phyloP scores from a whole-genome alignment of 257 asterid genomes.

The Lavandula angustifolia region DNA sequence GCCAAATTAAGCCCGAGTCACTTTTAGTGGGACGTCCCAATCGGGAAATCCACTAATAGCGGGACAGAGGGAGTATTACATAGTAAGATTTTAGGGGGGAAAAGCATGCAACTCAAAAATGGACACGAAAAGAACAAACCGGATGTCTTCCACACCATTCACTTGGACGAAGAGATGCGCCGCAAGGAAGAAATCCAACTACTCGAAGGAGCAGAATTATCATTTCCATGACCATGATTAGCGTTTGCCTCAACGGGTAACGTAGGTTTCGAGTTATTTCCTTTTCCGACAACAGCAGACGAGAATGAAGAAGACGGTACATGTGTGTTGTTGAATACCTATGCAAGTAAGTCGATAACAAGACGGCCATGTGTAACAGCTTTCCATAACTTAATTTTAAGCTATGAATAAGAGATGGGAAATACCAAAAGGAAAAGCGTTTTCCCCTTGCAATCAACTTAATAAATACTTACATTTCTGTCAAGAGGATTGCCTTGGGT shows the following conservation, averaged over 20 bases:
- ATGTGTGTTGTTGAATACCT: slow-evolving; percentile 61
- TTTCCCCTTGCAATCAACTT: slow-evolving; percentile 1
- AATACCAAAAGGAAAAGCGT: background rate
- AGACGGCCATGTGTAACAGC: background rate
- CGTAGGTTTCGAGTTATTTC: slow-evolving; percentile 55
- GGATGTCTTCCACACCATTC: slow-evolving; percentile 38
- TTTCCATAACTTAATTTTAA: background rate
- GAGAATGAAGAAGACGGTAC: slow-evolving; percentile 68
- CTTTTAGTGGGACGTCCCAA: too few relatives aligned
- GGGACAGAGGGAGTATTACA: too few relatives aligned
- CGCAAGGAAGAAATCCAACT: slow-evolving; percentile 91
- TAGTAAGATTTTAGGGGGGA: background rate
- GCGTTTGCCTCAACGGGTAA: slow-evolving; percentile 68
- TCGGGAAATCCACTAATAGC: too few relatives aligned
- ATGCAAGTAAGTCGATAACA: slow-evolving; percentile 27
- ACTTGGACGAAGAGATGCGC: slow-evolving; percentile 90
- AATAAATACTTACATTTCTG: slow-evolving; percentile 54
- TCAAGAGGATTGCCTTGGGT: slow-evolving; percentile 60
- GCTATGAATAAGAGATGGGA: slow-evolving; percentile 12
- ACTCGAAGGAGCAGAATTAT: slow-evolving; percentile 71
- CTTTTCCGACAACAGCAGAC: slow-evolving; percentile 59
- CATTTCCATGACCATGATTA: slow-evolving; percentile 56
- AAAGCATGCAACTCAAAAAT: slow-evolving; percentile 6
- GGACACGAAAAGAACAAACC: slow-evolving; percentile 25
- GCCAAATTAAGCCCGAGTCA: too few relatives aligned